Percentiles rank a stretch among this genome's conserved stretches.
Conservation (phyloP, 495 filamentous ascomycete species). For the Annulohypoxylon nitens region DNA sequence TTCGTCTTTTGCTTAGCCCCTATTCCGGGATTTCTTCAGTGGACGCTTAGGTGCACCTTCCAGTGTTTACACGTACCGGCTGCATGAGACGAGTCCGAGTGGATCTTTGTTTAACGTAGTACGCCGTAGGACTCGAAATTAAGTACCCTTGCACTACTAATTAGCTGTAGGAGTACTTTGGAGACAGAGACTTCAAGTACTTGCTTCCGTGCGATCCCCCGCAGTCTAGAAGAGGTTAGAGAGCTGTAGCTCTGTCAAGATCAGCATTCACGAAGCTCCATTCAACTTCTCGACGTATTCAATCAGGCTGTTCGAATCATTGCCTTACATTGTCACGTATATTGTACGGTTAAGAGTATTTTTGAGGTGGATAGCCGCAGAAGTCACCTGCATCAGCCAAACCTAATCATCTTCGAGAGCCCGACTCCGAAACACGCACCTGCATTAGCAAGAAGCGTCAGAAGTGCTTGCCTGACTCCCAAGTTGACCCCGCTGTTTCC, state of each 20-base stretch:
- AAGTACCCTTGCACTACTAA: not conserved
- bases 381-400: slow-evolving; percentile 32
- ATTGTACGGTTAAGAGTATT: not conserved
- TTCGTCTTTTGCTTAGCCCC: not conserved
- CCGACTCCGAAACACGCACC: slow-evolving; percentile 18
- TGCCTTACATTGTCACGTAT: slow-evolving; percentile 20
- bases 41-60: not conserved
- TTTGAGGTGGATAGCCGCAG: slow-evolving; percentile 27
- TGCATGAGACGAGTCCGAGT: not conserved
- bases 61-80: not conserved
- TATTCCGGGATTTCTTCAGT: not conserved
- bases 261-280: slow-evolving; percentile 24
- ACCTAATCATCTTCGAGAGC: slow-evolving; percentile 25
- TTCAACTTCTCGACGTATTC: slow-evolving; percentile 17
- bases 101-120: not conserved
- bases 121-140: not conserved
- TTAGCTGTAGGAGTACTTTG: not conserved
- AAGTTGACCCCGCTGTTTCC: slow-evolving; percentile 22
- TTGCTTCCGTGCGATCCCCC: slow-evolving; percentile 9
- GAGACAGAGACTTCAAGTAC: not conserved
- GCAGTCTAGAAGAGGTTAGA: slow-evolving; percentile 23
- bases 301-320: slow-evolving; percentile 25
- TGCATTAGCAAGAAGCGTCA: slow-evolving; percentile 23
- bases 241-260: slow-evolving; percentile 31
- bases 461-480: slow-evolving; percentile 6